Percentiles rank a stretch among this genome's conserved stretches.
Evolutionary conservation across 2,329 filamentous ascomycete species (phyloP).

Genomic region (Xylariaceae sp.): DNA sequence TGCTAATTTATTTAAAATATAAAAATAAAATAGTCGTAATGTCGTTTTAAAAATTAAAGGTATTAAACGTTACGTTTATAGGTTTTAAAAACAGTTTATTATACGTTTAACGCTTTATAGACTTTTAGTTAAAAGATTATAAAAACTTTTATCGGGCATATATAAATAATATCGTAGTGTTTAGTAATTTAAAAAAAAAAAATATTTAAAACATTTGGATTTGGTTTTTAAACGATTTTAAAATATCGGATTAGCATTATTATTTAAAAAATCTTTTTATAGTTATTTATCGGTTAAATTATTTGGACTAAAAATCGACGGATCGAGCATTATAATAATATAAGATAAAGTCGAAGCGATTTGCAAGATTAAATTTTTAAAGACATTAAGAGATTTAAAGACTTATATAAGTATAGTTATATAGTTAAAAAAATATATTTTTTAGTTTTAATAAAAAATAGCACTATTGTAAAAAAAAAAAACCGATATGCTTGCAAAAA

Average conservation of each 20-base stretch:
- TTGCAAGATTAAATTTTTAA: background rate
- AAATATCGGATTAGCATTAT: background rate
- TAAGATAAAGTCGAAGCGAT: background rate
- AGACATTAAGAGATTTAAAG: background rate
- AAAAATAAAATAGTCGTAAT: slow-evolving; percentile 3
- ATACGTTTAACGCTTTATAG: background rate
- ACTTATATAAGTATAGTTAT: background rate
- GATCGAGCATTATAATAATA: background rate
- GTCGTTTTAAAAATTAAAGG: background rate
- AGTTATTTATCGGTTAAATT: background rate
- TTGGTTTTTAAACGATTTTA: no score
- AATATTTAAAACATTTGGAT: no score
- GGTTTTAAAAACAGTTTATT: slow-evolving; percentile 5
- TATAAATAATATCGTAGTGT: background rate
- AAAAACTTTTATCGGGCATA: background rate
- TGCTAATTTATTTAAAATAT: background rate
- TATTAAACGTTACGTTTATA: background rate
- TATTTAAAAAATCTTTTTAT: background rate
- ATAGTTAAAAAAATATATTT: slow-evolving; percentile 3
- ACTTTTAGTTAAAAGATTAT: background rate
- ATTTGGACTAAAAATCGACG: background rate
- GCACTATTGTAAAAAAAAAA: background rate
- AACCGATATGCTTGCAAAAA: background rate
- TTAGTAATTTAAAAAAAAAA: no score
- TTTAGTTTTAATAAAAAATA: slow-evolving; percentile 3